These are phyloP conservation scores for Xenoacremonium recifei DNA, from an alignment of 2,329 filamentous ascomycete species.

Conservation along the genomic window DNA sequence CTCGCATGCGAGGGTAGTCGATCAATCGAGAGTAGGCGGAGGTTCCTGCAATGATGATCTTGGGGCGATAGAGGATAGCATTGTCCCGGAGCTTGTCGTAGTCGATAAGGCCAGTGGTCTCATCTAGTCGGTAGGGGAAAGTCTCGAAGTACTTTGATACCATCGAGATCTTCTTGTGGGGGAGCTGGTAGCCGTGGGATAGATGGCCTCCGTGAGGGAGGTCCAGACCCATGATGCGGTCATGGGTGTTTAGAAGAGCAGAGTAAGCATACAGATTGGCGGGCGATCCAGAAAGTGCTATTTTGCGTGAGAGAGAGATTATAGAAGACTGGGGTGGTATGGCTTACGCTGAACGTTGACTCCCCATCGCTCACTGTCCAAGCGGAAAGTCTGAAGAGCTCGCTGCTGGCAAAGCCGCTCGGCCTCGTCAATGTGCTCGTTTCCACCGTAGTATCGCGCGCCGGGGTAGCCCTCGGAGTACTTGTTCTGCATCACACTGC, in stretches of 20 bases:
- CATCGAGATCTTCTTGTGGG: conserved; percentile 87
- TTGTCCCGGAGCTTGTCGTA: conserved; percentile 85
- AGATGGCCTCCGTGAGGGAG: conserved; percentile 93
- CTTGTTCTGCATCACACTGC: conserved; percentile 94
- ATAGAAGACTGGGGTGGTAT: background rate
- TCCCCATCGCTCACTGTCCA: conserved; percentile 84
- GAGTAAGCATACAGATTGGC: conserved; percentile 89
- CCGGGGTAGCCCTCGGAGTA: conserved; percentile 97
- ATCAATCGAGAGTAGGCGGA: conserved; percentile 93
- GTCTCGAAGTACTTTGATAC: conserved; percentile 98
- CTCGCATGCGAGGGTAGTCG: conserved; percentile 85
- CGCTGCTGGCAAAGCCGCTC: conserved; percentile 85
- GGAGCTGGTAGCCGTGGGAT: conserved; percentile 93
- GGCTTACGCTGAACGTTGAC: conserved; percentile 86
- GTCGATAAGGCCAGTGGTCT: conserved; percentile 86
- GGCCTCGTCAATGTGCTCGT: conserved; percentile 88
- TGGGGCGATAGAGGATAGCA: conserved; percentile 84
- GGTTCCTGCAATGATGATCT: conserved; percentile 89
- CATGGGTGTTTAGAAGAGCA: conserved; percentile 83
- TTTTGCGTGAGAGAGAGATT: background rate
- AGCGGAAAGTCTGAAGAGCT: conserved; percentile 78
- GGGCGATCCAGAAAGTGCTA: conserved; percentile 69
- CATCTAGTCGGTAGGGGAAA: conserved; percentile 85
- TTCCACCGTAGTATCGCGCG: conserved; percentile 91
- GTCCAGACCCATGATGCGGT: conserved; percentile 93